A percentile compares a stretch with the other conserved stretches of the same genome.
These are phyloP conservation scores for Colletotrichum spinosum DNA, from an alignment of 2,329 filamentous ascomycete species.

Conservation along the genomic window DNA sequence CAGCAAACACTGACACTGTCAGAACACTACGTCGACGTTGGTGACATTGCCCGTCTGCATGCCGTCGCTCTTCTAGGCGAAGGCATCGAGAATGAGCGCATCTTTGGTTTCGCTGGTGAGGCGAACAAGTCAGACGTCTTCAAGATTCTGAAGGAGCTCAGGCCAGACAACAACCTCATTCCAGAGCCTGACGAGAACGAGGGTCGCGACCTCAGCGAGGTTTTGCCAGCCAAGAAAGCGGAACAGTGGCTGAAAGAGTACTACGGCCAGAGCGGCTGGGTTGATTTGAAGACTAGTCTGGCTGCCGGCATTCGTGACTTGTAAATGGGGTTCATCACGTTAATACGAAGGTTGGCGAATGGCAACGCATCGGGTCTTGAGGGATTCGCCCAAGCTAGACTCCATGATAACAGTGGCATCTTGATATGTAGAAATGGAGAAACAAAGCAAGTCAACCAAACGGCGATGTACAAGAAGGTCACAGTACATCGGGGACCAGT, in stretches of 20 bases:
- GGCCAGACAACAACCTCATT: constrained; percentile 35
- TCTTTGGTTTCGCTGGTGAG: constrained; percentile 62
- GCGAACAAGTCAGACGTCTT: constrained; percentile 30
- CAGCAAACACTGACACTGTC: neutral
- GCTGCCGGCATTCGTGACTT: constrained; percentile 31
- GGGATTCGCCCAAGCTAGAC: no score
- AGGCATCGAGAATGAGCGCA: constrained; percentile 57
- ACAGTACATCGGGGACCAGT: no score
- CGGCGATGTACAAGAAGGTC: no score
- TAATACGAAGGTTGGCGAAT: no score
- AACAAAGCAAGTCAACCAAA: no score
- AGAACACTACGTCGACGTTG: constrained; percentile 60
- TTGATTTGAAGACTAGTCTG: constrained; percentile 26
- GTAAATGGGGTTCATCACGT: constrained; percentile 8
- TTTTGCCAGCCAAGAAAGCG: constrained; percentile 28
- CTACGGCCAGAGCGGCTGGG: constrained; percentile 30
- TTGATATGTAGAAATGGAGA: no score
- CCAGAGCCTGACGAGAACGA: constrained; percentile 21
- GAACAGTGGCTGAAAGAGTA: constrained; percentile 30
- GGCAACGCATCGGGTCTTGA: no score
- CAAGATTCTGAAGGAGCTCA: constrained; percentile 14
- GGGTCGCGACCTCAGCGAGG: constrained; percentile 30
- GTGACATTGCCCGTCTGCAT: constrained; percentile 63
- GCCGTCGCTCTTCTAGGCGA: constrained; percentile 61
- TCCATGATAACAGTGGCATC: no score